Base-by-base conservation (phyloP, 2,329 filamentous ascomycete species). In the Hypoxylon sp. region DNA sequence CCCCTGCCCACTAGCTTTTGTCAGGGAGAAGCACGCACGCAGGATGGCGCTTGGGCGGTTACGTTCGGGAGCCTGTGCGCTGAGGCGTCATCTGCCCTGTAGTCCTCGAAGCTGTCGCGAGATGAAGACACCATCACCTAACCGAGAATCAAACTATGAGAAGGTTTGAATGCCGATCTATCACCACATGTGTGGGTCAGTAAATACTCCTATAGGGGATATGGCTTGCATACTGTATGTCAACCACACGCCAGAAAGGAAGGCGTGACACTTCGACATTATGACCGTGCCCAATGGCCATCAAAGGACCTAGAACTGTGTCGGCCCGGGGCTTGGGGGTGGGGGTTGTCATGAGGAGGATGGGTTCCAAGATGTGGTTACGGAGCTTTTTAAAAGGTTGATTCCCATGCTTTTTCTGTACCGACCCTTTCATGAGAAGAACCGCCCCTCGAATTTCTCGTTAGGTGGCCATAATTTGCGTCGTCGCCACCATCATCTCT, bases 101-200 rank as follows among this genome's bases (percentile, higher is more conserved):
- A 62, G 52, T 53, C 60, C 51, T 54, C 46, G 37, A 65, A 62
- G n/a, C 37, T 52, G 58, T 67, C 69, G 67, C 63, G 57, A 70
- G 68, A 70, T 69, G 69, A 67, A 67, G 61, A 70, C 69, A 71
- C 66, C 69, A 70, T 65, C 67, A 67, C 61, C 57, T 65, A 62
- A 44, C 63, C 63, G 69, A 70, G 53, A 59, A 62, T 69, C 66
- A 65, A 65, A 67, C 63, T 54, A 29, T 63, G 48, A 60, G 56
- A 58, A 67, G 57, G 53, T 56, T 67, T 65, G 54, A 67, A 59
- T 67, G 67, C 67, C 67, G 69, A 72, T 72, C 67, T 70, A 72
- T 68, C 70, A 70, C 65, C 70, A 68, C 70, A 65, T 70, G 70
- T 62, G 67, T 72, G 67, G 64, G 68, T 67, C 67, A 56, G 63